Conservation (phyloP, 2,329 filamentous ascomycete genomes). For the Coccinonectria pachysandricola region DNA sequence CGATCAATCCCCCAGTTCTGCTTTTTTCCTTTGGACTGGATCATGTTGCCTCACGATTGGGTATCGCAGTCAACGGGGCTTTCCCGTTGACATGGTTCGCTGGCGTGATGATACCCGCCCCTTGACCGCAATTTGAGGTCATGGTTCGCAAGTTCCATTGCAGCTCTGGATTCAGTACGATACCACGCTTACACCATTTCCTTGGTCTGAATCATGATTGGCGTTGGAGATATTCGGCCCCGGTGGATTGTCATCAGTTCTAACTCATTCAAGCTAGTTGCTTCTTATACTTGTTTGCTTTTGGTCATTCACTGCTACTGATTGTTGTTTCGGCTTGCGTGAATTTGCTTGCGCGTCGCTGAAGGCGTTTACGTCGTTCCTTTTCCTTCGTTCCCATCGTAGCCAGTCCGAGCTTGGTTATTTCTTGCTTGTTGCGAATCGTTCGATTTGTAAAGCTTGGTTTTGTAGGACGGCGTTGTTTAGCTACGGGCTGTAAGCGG, state of each 20-base stretch:
- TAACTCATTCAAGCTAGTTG: slow-evolving; percentile 24
- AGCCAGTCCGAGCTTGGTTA: too few relatives aligned
- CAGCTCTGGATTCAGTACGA: slow-evolving; percentile 21
- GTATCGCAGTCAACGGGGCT: slow-evolving; percentile 11
- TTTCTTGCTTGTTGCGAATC: slow-evolving; percentile 7
- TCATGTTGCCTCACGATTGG: slow-evolving; percentile 16
- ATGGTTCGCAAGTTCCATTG: slow-evolving; percentile 21
- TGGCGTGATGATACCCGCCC: slow-evolving; percentile 16
- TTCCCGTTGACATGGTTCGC: slow-evolving; percentile 15
- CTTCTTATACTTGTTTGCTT: slow-evolving; percentile 17
- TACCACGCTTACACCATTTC: slow-evolving; percentile 22
- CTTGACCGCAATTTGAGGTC: slow-evolving; percentile 15
- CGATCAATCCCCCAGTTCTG: slow-evolving; percentile 12
- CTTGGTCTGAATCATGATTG: slow-evolving; percentile 31
- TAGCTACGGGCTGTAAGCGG: too few relatives aligned
- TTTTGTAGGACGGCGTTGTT: too few relatives aligned
- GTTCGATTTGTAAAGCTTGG: too few relatives aligned
- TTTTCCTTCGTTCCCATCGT: too few relatives aligned
- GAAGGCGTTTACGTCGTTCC: too few relatives aligned
- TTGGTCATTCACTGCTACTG: slow-evolving; percentile 8
- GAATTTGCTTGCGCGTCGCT: too few relatives aligned
- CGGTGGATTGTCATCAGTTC: slow-evolving; percentile 28
- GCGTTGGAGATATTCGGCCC: slow-evolving; percentile 31
- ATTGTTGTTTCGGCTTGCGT: background rate
- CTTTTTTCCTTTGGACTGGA: slow-evolving; percentile 19